These are phyloP conservation scores for Claviceps africana DNA, from an alignment of 2,329 filamentous ascomycete genomes.

Conservation along the genomic window DNA sequence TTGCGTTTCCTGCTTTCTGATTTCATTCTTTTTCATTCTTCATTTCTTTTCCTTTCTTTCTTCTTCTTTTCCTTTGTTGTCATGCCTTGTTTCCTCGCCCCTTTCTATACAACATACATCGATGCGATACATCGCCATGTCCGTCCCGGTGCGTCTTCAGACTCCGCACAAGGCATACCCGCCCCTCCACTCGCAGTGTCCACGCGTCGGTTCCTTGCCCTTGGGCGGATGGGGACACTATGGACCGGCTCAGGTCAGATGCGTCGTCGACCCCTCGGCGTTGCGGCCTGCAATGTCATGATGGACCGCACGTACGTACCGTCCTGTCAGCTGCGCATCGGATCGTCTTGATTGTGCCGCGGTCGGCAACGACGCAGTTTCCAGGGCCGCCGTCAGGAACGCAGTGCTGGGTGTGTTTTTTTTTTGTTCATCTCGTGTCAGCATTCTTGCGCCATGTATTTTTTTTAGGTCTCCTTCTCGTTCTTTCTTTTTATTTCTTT, in stretches of 20 bases:
- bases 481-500: too few species aligned
- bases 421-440: too few species aligned
- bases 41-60: not conserved
- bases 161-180: not conserved
- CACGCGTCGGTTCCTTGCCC: not conserved
- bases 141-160: not conserved
- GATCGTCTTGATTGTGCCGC: conserved; percentile 2
- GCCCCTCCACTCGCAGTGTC: conserved; percentile 1
- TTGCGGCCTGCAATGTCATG: not conserved
- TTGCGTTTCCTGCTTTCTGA: conserved; percentile 1
- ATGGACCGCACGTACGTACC: not conserved
- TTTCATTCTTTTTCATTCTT: not conserved
- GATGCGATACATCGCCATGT: too few species aligned
- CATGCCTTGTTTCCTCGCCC: not conserved
- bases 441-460: too few species aligned
- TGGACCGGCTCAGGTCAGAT: not conserved
- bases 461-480: too few species aligned
- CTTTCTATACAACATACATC: too few species aligned
- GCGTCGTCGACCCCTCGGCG: too few species aligned
- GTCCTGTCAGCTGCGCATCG: not conserved
- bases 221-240: not conserved
- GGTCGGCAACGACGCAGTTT: conserved; percentile 2
- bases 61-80: not conserved
- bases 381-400: not conserved
- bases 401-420: not conserved